Evolutionary conservation across 495 filamentous ascomycete genomes (phyloP).

Genomic region (Neurospora sp.): DNA sequence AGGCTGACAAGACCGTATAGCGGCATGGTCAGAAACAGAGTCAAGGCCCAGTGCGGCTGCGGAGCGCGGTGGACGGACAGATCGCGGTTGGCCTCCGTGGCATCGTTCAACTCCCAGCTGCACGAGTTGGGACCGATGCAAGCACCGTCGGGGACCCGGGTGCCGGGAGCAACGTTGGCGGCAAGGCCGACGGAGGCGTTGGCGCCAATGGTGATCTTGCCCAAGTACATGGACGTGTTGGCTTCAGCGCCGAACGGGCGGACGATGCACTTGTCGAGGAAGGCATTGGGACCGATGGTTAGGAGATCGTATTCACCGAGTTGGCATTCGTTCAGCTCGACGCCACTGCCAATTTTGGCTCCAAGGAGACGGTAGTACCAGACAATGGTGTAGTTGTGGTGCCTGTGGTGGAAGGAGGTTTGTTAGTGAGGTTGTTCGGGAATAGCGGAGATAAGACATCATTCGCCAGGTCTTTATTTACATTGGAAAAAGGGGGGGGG

Average conservation of each 20-base stretch:
- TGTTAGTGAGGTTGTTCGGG: neutral
- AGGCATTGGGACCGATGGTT: constrained; percentile 31
- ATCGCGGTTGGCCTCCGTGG: constrained; percentile 29
- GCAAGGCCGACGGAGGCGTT: constrained; percentile 27
- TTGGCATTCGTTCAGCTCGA: constrained; percentile 21
- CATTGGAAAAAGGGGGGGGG: neutral
- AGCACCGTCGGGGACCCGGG: constrained; percentile 25
- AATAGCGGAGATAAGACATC: neutral
- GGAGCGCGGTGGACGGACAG: constrained; percentile 21
- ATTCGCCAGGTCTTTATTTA: neutral
- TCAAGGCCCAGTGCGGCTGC: constrained; percentile 25
- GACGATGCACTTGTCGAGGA: constrained; percentile 25
- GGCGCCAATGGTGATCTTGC: constrained; percentile 29
- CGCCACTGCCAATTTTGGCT: constrained; percentile 31
- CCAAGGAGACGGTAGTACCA: constrained; percentile 35
- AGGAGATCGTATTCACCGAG: constrained; percentile 38
- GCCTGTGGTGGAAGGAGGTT: neutral
- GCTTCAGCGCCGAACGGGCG: constrained; percentile 37
- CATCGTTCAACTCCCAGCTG: constrained; percentile 33
- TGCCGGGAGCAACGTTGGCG: constrained; percentile 33
- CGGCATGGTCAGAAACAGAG: constrained; percentile 20
- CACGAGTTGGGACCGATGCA: constrained; percentile 40
- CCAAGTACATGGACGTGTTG: constrained; percentile 38
- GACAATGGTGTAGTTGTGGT: constrained; percentile 21
- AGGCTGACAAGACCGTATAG: constrained; percentile 19